phyloP scores from a whole-genome alignment of 371 early-diverging fungal species.

The Dichotomocladium elegans region DNA sequence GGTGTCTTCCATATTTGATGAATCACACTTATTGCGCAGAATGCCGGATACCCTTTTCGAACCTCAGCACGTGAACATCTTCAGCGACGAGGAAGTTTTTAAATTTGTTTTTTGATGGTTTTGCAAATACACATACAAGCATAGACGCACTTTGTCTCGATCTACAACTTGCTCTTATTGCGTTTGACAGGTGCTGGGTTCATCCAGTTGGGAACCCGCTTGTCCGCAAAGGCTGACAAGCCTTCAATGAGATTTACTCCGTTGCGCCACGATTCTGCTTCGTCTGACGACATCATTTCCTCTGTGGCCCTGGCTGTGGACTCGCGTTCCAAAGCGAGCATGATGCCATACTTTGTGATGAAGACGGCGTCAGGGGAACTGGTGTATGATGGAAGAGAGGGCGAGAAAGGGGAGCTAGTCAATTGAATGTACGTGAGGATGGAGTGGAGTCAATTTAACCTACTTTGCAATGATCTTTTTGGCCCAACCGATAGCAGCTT shows the following conservation, averaged over 20 bases:
- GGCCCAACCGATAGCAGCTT: constrained; percentile 32
- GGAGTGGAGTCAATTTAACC: constrained; percentile 6
- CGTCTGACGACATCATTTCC: constrained; percentile 33
- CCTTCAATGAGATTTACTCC: constrained; percentile 41
- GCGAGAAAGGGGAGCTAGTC: background rate
- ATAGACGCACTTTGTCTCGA: background rate
- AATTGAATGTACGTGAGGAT: background rate
- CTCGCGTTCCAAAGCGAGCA: constrained; percentile 34
- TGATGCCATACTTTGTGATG: constrained; percentile 39
- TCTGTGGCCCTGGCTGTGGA: constrained; percentile 32
- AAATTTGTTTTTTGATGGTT: background rate
- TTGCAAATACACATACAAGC: too few relatives aligned
- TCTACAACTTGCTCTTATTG: constrained; percentile 22
- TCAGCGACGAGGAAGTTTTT: constrained; percentile 21
- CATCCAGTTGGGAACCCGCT: constrained; percentile 33
- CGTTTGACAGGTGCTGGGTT: constrained; percentile 21
- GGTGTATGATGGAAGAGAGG: background rate
- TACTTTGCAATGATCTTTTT: constrained; percentile 38
- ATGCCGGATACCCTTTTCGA: constrained; percentile 16
- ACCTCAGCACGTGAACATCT: constrained; percentile 19
- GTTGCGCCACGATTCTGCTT: constrained; percentile 30
- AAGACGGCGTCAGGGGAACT: constrained; percentile 47
- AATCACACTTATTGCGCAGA: too few relatives aligned
- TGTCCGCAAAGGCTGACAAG: constrained; percentile 33
- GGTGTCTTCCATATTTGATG: too few relatives aligned